Evolutionary conservation across 768 basidiomycete genomes (phyloP), one percentile per base, ranked within the genome.

Genomic region (Strobilomyces confusus): DNA sequence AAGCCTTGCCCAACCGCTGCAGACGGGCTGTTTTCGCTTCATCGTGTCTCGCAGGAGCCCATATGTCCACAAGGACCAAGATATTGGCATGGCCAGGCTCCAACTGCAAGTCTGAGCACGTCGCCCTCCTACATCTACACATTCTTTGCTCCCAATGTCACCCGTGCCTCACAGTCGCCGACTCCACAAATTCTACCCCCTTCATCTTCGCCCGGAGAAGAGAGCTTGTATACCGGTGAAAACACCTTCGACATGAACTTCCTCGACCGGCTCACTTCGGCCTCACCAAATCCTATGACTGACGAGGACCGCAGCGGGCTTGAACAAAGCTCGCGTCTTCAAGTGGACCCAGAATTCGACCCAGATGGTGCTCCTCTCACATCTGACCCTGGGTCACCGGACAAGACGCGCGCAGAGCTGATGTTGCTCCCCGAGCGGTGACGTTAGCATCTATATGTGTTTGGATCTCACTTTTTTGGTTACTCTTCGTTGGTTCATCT

Each of bases 1-100:
- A 76, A 75, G 33, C 83, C 82, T 1, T 85, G 85, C 58, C 77
- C 77, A 59, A 77, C 77, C 20, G 81, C 83, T 1, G 76, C 76
- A 13, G 77, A 78, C 38, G 74, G 76, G 42, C 64, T 80, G 34
- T 68, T 73, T 59, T 57, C 69, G 7, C 59, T 58, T 32, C 58
- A 51, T 19, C 58, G 44, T 51, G 41, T 34, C 34, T 63, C 54
- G 19, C 63, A 51, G 15, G 51, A 54, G 3, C 69, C 67, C 8
- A 54, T 67, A 23, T 70, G 64, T 23, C 77, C 78, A 6, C 73
- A 77, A 56, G 76, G 76, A 7, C 70, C 72, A 12, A 64, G 68
- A 43, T 76, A 76, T 48, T 77, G 75, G 75, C 75, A 75, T 47
- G 60, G 63, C 23, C 52, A 51, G 1, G 46, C 63, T 5, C 58